A percentile compares a stretch with the other conserved stretches of the same genome.
These are phyloP conservation scores for Rhododendron williamsianum DNA, from an alignment of 148 eudicot genomes.

Conservation along the genomic window DNA sequence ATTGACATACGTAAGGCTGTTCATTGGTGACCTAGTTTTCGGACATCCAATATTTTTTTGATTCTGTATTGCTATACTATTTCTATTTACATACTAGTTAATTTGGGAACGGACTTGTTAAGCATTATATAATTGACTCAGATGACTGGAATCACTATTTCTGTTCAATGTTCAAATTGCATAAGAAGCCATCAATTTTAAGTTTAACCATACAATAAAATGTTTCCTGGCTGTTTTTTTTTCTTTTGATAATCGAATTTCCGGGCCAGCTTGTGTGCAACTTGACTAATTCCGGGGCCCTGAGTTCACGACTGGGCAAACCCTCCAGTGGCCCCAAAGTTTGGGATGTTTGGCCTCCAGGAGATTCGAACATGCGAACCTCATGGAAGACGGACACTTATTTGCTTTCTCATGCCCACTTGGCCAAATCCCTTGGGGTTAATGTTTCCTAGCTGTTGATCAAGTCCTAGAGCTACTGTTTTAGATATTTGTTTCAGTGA, in stretches of 20 bases:
- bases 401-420: not conserved
- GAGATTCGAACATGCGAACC: not conserved
- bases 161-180: not conserved
- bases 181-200: not conserved
- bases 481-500: not conserved
- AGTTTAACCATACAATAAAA: not conserved
- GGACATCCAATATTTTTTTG: not conserved
- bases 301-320: not conserved
- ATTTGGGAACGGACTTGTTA: not conserved
- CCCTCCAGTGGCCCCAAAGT: not conserved
- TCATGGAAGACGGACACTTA: not conserved
- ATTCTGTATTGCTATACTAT: not conserved
- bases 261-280: not conserved
- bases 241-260: too few relatives aligned
- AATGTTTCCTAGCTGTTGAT: not conserved
- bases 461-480: not conserved
- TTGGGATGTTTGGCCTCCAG: not conserved
- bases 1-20: not conserved
- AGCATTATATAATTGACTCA: not conserved
- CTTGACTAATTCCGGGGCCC: not conserved
- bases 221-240: not conserved
- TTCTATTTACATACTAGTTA: not conserved
- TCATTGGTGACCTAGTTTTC: not conserved
- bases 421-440: not conserved
- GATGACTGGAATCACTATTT: not conserved